Evolutionary conservation across 2,329 filamentous ascomycete species (phyloP), one percentile per base, ranked within the genome.

Genomic region (Cercospora brassicicola): DNA sequence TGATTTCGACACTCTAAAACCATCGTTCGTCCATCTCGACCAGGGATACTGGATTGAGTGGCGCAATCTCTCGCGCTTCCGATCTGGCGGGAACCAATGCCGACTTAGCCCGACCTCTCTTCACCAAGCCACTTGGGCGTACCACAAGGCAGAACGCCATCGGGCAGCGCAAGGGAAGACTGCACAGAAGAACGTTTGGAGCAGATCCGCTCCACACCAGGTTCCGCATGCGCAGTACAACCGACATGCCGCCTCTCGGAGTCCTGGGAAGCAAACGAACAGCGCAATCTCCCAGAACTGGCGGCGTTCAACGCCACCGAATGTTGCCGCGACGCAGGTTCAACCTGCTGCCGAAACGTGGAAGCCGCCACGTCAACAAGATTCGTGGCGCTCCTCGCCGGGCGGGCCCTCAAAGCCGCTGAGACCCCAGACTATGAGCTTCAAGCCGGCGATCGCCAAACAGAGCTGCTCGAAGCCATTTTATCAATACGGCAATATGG

Each of bases 41-140:
- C 18, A 30, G 53, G 53, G 53, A 30, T 56, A 56, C 53, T 56
- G 53, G 53, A 56, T 56, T 13, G 53, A 56, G 23, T 56, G 53
- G 53, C 53, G 53, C 26, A 56, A 56, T 26, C 53, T 56, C 53
- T 13, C 53, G 53, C 53, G 23, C 23, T 30, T 56, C 23, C 23
- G 23, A 15, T 15, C 53, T 15, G 2, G 11, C 53, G 53, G 26
- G 2, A 15, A 11, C 10, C 53, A 23, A 56, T 30, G 23, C 15
- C 53, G 23, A 28, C 53, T 56, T 26, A 56, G 23, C 23, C 23
- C 53, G 11, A 28, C 53, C n/a, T 56, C 53, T 8, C 18, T 56
- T 3, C 28, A 31, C 26, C 53, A 18, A 18, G 53, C 53, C 53
- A 56, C 53, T 18, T 56, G 53, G 53, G 53, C 53, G n/a, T 56